Conservation (phyloP, 768 basidiomycete species). For the Lactifluus volemus region DNA sequence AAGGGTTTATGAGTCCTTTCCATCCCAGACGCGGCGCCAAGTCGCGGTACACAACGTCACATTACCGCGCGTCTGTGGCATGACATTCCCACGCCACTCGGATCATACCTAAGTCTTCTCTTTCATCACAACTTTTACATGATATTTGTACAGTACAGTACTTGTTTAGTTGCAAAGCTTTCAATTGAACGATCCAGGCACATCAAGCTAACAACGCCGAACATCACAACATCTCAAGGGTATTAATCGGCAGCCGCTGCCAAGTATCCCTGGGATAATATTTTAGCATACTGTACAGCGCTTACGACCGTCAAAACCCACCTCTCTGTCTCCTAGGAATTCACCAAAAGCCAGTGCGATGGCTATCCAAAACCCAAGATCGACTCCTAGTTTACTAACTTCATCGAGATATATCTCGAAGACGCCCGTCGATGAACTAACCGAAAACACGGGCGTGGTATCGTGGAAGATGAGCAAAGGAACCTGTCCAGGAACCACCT, state of each 20-base stretch:
- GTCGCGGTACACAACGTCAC: not conserved
- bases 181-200: no score
- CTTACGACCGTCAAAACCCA: conserved; percentile 27
- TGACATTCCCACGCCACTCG: not conserved
- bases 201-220: no score
- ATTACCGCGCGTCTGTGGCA: conserved; percentile 9
- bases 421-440: conserved; percentile 48
- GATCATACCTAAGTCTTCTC: no score
- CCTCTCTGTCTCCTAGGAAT: conserved; percentile 72
- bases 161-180: no score
- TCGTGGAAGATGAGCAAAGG: conserved; percentile 64
- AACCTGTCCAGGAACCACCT: conserved; percentile 25
- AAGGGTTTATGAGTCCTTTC: not conserved
- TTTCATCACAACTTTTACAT: no score
- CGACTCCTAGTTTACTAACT: conserved; percentile 54
- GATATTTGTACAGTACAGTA: no score
- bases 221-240: no score
- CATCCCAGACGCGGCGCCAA: not conserved
- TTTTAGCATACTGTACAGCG: not conserved
- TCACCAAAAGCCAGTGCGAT: conserved; percentile 68
- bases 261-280: conserved; percentile 24
- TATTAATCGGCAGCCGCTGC: conserved; percentile 26
- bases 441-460: conserved; percentile 55
- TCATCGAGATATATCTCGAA: conserved; percentile 55
- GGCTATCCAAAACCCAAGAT: conserved; percentile 71